Percentiles rank a stretch among this genome's conserved stretches.
phyloP scores from a whole-genome alignment of 2,329 filamentous ascomycete species.

The Colletotrichum magnum region DNA sequence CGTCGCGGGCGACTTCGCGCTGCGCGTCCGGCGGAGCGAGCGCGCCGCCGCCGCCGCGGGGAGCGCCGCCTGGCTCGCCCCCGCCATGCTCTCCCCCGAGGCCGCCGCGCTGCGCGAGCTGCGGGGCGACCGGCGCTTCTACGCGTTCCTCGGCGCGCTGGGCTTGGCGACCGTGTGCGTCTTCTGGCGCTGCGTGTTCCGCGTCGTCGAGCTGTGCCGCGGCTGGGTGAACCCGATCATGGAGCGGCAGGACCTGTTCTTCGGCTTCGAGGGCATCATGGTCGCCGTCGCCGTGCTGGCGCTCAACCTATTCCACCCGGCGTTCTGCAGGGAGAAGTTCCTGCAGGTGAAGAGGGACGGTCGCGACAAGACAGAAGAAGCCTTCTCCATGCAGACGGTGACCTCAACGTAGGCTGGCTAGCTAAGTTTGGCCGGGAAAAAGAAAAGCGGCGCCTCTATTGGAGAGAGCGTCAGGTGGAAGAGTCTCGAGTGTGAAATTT shows the following conservation, averaged over 20 bases:
- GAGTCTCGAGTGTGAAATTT: no score
- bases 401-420: no score
- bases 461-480: no score
- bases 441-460: background rate
- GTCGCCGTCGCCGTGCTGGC: constrained; percentile 61
- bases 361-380: background rate
- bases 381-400: no score
- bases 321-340: constrained; percentile 47
- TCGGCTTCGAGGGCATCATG: constrained; percentile 70
- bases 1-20: constrained; percentile 65
- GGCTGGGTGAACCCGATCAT: constrained; percentile 75
- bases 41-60: constrained; percentile 44
- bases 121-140: constrained; percentile 58
- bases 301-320: constrained; percentile 63
- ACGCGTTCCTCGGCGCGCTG: constrained; percentile 68
- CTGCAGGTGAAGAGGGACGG: constrained; percentile 38
- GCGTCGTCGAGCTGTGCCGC: constrained; percentile 75
- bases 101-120: constrained; percentile 51
- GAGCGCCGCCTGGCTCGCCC: constrained; percentile 45
- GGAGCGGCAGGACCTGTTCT: constrained; percentile 66
- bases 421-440: background rate
- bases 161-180: constrained; percentile 72
- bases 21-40: constrained; percentile 53
- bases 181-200: constrained; percentile 75
- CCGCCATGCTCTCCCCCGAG: constrained; percentile 49